Evolutionary conservation across 768 basidiomycete genomes (phyloP).

Genomic region (Russula dissimulans): DNA sequence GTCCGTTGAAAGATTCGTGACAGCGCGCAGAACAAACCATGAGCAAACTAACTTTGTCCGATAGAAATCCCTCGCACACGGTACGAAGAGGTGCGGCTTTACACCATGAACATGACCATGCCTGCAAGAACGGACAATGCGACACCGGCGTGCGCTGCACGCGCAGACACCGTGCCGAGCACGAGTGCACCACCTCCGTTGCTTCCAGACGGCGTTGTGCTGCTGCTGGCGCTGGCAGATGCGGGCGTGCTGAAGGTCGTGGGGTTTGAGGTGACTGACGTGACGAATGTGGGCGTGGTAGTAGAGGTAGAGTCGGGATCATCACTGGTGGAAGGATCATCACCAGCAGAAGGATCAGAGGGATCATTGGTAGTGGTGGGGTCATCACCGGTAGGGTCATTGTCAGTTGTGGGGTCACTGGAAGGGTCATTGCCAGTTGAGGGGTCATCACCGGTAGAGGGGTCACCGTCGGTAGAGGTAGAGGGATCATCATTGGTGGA

Average conservation of each 20-base stretch:
- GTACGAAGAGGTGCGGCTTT: neutral
- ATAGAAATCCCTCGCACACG: neutral
- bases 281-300: neutral
- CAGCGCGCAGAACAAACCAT: neutral
- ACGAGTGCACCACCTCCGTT: neutral
- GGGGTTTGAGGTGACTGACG: neutral
- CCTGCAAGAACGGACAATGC: constrained; percentile 11
- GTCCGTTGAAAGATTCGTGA: neutral
- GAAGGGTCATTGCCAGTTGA: too few species aligned
- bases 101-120: constrained; percentile 12
- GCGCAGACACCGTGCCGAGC: constrained; percentile 1
- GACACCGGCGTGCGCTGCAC: constrained; percentile 1
- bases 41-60: too few species aligned
- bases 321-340: neutral
- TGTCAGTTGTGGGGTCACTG: too few species aligned
- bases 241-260: neutral
- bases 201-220: neutral
- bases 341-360: too few species aligned
- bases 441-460: too few species aligned
- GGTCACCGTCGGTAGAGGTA: too few species aligned
- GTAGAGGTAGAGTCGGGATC: neutral
- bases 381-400: too few species aligned
- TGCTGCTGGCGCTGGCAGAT: neutral
- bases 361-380: too few species aligned
- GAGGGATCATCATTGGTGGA: too few species aligned